Base-by-base conservation (phyloP, 192 early-diverging fungal species). In the Rhizophagus sp. region DNA sequence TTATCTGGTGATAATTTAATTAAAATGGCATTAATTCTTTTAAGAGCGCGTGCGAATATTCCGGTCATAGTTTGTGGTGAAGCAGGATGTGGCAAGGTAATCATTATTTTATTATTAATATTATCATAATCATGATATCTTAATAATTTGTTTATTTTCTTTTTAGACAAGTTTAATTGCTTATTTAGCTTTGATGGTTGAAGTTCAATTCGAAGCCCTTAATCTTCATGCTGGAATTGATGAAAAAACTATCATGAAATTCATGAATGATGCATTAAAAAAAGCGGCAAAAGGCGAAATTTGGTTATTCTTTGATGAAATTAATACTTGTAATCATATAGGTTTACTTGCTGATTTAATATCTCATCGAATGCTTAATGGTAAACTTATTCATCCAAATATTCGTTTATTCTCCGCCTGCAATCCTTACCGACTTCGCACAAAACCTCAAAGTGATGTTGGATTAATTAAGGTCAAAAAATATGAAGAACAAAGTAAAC, bases 21-120 rank as follows among this genome's bases (percentile, higher is more conserved):
- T 24, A 77, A 77, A 30, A 77, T 77, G 75, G 75, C 75, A n/a
- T 41, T 77, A 57, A 57, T 57, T 57, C 52, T 57, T 57, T 57
- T 57, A 57, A 57, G 52, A 57, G 52, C 4, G 1, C 36, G 52
- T 77, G 33, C 34, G 27, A 77, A 67, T 61, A 67, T 77, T 63
- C 75, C 75, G 3, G 52, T 47, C 44, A 47, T 57, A 57, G 17
- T 57, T 57, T 57, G 52, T 19, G 52, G 52, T 7, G 57, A 52
- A 57, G 52, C 17, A 22, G 52, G 52, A 57, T 57, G 52, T 57
- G 52, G 52, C 5, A 57, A 57, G 52, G 39, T 66, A 27, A 57
- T 47, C 2, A 12, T 47, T 44, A 44, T 44, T 10, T 44, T 44
- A 44, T 44, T 44, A 44, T 10, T 8, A 11, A 10, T 62, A 44